Conservation (phyloP, 176 grass and related monocot species). For the Juncus inflexus region DNA sequence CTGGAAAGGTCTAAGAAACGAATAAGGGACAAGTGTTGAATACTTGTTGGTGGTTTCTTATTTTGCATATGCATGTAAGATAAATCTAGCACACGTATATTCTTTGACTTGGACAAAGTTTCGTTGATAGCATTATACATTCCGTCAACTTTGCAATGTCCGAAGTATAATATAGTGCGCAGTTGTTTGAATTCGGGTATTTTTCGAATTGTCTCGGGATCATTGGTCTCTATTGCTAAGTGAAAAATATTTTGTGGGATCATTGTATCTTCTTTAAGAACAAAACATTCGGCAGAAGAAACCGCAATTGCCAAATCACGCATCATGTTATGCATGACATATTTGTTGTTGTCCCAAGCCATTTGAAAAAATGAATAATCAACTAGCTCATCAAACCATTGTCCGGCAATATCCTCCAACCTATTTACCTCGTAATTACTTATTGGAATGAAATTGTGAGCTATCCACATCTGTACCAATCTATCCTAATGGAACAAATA, state of each 20-base stretch:
- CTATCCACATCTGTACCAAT: slow-evolving; percentile 50
- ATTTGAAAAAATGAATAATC: slow-evolving; percentile 47
- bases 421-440: slow-evolving; percentile 3
- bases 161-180: slow-evolving; percentile 39
- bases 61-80: slow-evolving; percentile 30
- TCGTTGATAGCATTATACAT: slow-evolving; percentile 23
- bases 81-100: slow-evolving; percentile 43
- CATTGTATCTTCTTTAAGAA: slow-evolving; percentile 19
- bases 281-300: slow-evolving; percentile 41
- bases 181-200: slow-evolving; percentile 27
- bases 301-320: slow-evolving; percentile 43
- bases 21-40: slow-evolving; percentile 38
- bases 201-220: slow-evolving; percentile 15
- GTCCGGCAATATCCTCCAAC: slow-evolving; percentile 35
- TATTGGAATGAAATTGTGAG: slow-evolving; percentile 41
- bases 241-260: slow-evolving; percentile 35
- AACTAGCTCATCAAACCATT: slow-evolving; percentile 45
- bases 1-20: slow-evolving; percentile 43
- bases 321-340: slow-evolving; percentile 48
- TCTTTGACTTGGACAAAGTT: slow-evolving; percentile 30
- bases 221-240: slow-evolving; percentile 38
- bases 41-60: slow-evolving; percentile 25
- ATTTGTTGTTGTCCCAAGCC: slow-evolving; percentile 13
- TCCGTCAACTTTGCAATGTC: slow-evolving; percentile 5
- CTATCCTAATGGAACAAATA: slow-evolving; percentile 25